A percentile compares a stretch with the other conserved stretches of the same genome.
Conservation (phyloP, 257 asterid genomes). For the Solanum infundibuliforme region DNA sequence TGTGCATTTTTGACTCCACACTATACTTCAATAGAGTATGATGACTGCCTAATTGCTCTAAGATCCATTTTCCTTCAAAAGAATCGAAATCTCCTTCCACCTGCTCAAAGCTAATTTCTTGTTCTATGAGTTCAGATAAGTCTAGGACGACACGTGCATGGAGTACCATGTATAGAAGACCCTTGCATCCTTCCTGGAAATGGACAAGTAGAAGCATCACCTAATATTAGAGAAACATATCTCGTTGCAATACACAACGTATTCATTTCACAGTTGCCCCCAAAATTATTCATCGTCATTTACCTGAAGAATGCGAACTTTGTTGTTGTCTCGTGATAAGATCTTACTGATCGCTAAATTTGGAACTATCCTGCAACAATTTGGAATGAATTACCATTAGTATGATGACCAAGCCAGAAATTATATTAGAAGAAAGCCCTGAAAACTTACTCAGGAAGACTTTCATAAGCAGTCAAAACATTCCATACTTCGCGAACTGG, state of each 20-base stretch:
- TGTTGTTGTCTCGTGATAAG: conserved; percentile 76
- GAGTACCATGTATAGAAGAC: conserved; percentile 84
- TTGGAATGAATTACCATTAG: not conserved
- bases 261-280: not conserved
- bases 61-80: conserved; percentile 80
- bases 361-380: conserved; percentile 81
- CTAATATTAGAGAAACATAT: not conserved
- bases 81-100: conserved; percentile 91
- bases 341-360: conserved; percentile 95
- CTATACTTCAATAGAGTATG: conserved; percentile 78
- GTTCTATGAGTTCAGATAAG: conserved; percentile 61
- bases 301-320: conserved; percentile 93
- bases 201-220: conserved; percentile 2
- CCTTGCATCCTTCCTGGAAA: conserved; percentile 96
- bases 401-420: not conserved
- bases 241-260: not conserved
- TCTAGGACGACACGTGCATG: conserved; percentile 95
- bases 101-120: conserved; percentile 84
- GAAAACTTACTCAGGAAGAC: conserved; percentile 74
- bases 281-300: not conserved
- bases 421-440: not conserved
- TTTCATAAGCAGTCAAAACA: conserved; percentile 80
- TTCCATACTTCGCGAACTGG: conserved; percentile 85
- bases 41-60: conserved; percentile 87
- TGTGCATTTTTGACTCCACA: conserved; percentile 89